phyloP scores from a whole-genome alignment of 192 early-diverging fungal genomes.

The Coemansia sp. region DNA sequence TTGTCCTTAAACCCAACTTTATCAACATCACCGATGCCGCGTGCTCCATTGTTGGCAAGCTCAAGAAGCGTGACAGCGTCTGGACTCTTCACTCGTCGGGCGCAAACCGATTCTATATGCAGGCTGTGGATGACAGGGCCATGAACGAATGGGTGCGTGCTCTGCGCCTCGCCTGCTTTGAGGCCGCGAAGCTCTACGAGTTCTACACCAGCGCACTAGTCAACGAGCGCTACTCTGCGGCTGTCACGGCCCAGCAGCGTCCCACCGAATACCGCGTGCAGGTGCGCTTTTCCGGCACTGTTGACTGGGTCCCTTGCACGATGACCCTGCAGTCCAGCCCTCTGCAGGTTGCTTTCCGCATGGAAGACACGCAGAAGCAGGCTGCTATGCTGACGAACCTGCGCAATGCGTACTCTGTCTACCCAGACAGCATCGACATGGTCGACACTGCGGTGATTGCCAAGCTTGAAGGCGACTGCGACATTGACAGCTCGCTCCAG shows the following conservation, averaged over 20 bases:
- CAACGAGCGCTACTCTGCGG: conserved; percentile 39
- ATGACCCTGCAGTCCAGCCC: conserved; percentile 34
- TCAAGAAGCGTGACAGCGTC: conserved; percentile 59
- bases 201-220: conserved; percentile 63
- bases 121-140: conserved; percentile 56
- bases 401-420: conserved; percentile 53
- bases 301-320: conserved; percentile 58
- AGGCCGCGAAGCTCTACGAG: conserved; percentile 73
- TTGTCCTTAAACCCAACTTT: conserved; percentile 61
- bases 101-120: conserved; percentile 69
- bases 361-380: conserved; percentile 24
- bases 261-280: conserved; percentile 37
- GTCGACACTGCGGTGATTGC: conserved; percentile 55
- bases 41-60: conserved; percentile 60
- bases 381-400: conserved; percentile 36
- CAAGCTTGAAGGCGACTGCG: conserved; percentile 59
- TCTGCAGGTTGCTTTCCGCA: conserved; percentile 29
- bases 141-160: conserved; percentile 71
- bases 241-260: conserved; percentile 23
- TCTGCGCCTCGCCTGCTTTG: conserved; percentile 72
- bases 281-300: conserved; percentile 52
- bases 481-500: conserved; percentile 49
- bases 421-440: conserved; percentile 54
- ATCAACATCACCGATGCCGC: conserved; percentile 76
- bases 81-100: conserved; percentile 70